phyloP scores from a whole-genome alignment of 176 grass and related monocot genomes.

The bread wheat (Triticum aestivum) region DNA sequence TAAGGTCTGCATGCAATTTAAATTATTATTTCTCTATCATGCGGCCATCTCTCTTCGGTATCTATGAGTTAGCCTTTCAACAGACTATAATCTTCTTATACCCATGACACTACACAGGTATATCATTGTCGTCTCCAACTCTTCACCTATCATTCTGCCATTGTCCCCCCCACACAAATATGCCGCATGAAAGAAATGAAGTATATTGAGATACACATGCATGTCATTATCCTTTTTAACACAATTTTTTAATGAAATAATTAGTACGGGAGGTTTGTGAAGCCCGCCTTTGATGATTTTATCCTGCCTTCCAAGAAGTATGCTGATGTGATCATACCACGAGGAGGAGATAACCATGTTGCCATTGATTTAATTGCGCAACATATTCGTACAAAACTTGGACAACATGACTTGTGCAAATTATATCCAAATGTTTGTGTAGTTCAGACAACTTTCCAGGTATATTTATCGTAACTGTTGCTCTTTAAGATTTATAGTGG shows the following conservation, averaged over 20 bases:
- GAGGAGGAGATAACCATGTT: slow-evolving; percentile 89
- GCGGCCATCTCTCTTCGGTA: neutral
- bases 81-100: neutral
- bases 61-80: neutral
- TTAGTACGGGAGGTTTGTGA: slow-evolving; percentile 93
- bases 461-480: slow-evolving; percentile 26
- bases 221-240: slow-evolving; percentile 10
- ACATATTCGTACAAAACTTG: slow-evolving; percentile 88
- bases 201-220: neutral
- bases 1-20: neutral
- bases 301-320: slow-evolving; percentile 94
- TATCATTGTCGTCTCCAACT: neutral
- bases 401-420: slow-evolving; percentile 92
- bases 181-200: neutral
- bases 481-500: slow-evolving; percentile 11
- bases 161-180: neutral
- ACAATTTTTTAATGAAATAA: slow-evolving; percentile 28
- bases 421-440: slow-evolving; percentile 78
- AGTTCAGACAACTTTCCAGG: slow-evolving; percentile 95
- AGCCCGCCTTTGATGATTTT: slow-evolving; percentile 88
- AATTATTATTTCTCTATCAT: neutral
- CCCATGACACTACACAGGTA: neutral
- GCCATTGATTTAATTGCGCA: slow-evolving; percentile 93
- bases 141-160: neutral
- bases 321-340: slow-evolving; percentile 95